Evolutionary conservation across 2,329 filamentous ascomycete genomes (phyloP).

Genomic region (Epichloe typhina): DNA sequence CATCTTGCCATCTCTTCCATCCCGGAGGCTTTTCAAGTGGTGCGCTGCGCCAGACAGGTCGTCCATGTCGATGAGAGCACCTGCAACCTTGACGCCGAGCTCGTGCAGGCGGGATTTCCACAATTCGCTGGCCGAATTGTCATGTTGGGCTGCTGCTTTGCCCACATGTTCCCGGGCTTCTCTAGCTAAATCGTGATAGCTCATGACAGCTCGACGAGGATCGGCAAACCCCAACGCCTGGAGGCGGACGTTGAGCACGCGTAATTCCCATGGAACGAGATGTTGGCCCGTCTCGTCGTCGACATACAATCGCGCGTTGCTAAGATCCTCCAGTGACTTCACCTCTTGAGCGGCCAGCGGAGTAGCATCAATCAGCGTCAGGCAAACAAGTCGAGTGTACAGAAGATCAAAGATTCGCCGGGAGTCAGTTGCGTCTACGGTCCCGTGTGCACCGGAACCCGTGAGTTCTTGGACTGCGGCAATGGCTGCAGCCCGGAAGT

Average conservation of each 20-base stretch:
- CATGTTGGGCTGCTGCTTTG: conserved; percentile 28
- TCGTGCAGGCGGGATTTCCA: conserved; percentile 67
- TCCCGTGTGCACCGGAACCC: conserved; percentile 29
- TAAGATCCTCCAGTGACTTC: conserved; percentile 49
- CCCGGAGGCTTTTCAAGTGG: conserved; percentile 51
- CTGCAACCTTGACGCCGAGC: conserved; percentile 54
- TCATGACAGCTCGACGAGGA: conserved; percentile 70
- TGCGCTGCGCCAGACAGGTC: conserved; percentile 68
- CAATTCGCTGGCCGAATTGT: conserved; percentile 41
- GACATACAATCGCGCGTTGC: conserved; percentile 40
- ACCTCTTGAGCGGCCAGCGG: conserved; percentile 56
- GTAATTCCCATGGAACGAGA: conserved; percentile 76
- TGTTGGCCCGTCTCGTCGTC: conserved; percentile 42
- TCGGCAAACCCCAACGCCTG: conserved; percentile 82
- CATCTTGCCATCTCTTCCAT: conserved; percentile 25
- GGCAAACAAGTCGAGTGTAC: conserved; percentile 68
- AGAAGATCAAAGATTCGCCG: conserved; percentile 61
- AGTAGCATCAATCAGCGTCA: conserved; percentile 65
- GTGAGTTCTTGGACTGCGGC: conserved; percentile 49
- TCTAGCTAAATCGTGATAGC: conserved; percentile 74
- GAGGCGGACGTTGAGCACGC: conserved; percentile 69
- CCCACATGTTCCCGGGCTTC: conserved; percentile 55
- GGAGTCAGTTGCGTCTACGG: conserved; percentile 41
- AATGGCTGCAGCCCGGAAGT: conserved; percentile 70
- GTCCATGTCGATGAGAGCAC: conserved; percentile 70